These are phyloP conservation scores for Phytophthora pistaciae DNA, from an alignment of 352 stramenopile species.

Conservation along the genomic window DNA sequence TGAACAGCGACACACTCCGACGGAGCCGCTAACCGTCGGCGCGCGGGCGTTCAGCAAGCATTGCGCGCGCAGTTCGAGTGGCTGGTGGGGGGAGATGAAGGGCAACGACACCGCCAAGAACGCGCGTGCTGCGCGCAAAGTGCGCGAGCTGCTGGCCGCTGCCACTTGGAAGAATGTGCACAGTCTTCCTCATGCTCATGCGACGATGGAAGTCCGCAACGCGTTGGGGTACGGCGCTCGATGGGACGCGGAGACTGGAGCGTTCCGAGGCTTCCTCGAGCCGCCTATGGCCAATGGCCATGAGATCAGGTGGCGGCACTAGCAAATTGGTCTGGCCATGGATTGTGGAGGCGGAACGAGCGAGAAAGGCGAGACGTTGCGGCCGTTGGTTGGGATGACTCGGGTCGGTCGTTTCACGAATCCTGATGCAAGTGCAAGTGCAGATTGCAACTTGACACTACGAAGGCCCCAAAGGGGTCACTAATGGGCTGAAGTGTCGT, in stretches of 20 bases:
- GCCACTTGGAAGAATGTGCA: slow-evolving; percentile 88
- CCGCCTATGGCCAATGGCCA: slow-evolving; percentile 84
- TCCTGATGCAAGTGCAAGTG: slow-evolving; percentile 7
- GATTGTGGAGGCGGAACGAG: slow-evolving; percentile 16
- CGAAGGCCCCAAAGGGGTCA: background rate
- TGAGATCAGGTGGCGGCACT: slow-evolving; percentile 76
- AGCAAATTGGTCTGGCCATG: slow-evolving; percentile 5
- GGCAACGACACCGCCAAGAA: slow-evolving; percentile 83
- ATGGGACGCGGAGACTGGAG: slow-evolving; percentile 62
- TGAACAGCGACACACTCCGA: slow-evolving; percentile 40
- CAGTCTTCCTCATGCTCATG: slow-evolving; percentile 69
- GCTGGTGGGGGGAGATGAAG: slow-evolving; percentile 71
- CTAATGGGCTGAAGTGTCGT: slow-evolving; percentile 10
- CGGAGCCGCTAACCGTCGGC: slow-evolving; percentile 72
- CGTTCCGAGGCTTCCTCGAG: slow-evolving; percentile 88
- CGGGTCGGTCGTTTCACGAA: slow-evolving; percentile 28
- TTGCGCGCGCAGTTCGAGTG: slow-evolving; percentile 67
- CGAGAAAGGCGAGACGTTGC: slow-evolving; percentile 27
- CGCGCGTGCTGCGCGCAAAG: slow-evolving; percentile 50
- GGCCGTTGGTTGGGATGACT: slow-evolving; percentile 20
- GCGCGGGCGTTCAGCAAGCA: slow-evolving; percentile 85
- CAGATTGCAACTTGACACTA: slow-evolving; percentile 18
- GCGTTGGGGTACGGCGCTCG: slow-evolving; percentile 74
- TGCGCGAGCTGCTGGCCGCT: slow-evolving; percentile 59
- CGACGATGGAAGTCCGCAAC: slow-evolving; percentile 80